Evolutionary conservation across 2,329 filamentous ascomycete species (phyloP), one percentile per base, ranked within the genome.

Genomic region (Pyrenophora graminea): DNA sequence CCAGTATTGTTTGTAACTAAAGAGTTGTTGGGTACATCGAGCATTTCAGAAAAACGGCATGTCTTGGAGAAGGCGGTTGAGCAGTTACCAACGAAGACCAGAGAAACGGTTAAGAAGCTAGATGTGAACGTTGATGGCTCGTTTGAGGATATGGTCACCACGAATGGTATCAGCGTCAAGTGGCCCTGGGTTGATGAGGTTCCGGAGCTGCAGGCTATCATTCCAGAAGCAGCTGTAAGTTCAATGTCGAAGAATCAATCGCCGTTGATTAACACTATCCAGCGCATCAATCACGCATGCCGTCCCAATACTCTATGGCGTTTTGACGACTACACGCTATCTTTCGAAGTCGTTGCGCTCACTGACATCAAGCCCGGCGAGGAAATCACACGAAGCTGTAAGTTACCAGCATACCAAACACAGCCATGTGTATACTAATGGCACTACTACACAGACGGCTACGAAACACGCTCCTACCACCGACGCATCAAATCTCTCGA

Each of bases 261-360:
- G 9, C 0, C 17, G n/a, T 4, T 10, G 5, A 15, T 18, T 64
- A 33, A 63, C 30, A 18, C 18, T 18, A 17, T 12, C 4, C 25
- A 70, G 68, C 61, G 69, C 12, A 67, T 71, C 50, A 72, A 72
- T 41, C 69, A 71, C 39, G 69, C 66, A 31, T 72, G 69, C 45
- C 63, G 69, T 15, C 66, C 66, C 13, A 72, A 71, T 27, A 59
- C 69, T 1, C 59, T 62, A 44, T 71, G 69, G 50, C 66, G 68
- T 33, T 71, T 72, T 57, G 53, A 68, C 46, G 59, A 67, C 53
- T 59, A 53, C 19, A 65, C 64, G 0, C 51, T 72, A 3, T 58
- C 48, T 15, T 61, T 68, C 7, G 63, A 66, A 6, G 57, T 69
- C 18, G 62, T 69, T 45, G 62, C 68, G 7, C 53, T 71, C 5